Percentiles rank a stretch among this genome's conserved stretches.
phyloP scores from a whole-genome alignment of 73 alveolate genomes.

The Urostyla sp. region DNA sequence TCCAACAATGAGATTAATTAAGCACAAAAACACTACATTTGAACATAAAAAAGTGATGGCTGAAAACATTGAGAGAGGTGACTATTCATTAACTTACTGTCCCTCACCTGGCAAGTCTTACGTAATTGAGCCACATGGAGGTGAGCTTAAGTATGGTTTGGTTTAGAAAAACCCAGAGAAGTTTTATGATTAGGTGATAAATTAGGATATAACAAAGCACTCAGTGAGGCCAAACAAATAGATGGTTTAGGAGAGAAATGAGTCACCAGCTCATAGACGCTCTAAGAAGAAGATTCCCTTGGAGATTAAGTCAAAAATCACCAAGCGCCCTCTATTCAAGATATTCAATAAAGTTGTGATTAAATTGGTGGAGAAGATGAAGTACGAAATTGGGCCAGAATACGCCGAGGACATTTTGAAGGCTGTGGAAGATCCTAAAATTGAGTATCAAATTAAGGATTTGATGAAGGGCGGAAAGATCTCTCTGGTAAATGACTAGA shows the following conservation, averaged over 20 bases:
- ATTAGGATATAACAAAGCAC: slow-evolving; percentile 52
- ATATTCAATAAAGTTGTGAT: slow-evolving; percentile 22
- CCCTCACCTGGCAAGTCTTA: slow-evolving; percentile 49
- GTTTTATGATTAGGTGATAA: slow-evolving; percentile 42
- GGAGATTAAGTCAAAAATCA: slow-evolving; percentile 18
- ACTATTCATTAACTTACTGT: slow-evolving; percentile 42
- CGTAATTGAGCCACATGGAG: slow-evolving; percentile 57
- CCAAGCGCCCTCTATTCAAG: slow-evolving; percentile 31
- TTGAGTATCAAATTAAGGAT: slow-evolving; percentile 5
- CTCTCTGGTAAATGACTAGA: background rate
- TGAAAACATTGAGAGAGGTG: slow-evolving; percentile 7
- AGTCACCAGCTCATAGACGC: background rate
- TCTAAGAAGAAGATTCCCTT: background rate
- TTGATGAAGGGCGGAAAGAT: slow-evolving; percentile 28
- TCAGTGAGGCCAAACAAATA: slow-evolving; percentile 9
- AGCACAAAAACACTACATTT: background rate
- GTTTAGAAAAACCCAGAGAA: slow-evolving; percentile 47
- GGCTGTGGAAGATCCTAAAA: slow-evolving; percentile 13
- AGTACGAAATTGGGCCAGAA: slow-evolving; percentile 6
- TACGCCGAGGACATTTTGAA: slow-evolving; percentile 6
- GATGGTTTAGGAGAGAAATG: slow-evolving; percentile 2
- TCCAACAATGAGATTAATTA: background rate
- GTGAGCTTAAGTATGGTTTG: slow-evolving; percentile 31
- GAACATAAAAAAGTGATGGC: background rate
- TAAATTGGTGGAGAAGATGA: slow-evolving; percentile 32